A percentile compares a stretch with the other conserved stretches of the same genome.
Conservation (phyloP, 192 early-diverging fungal genomes). For the Pilobolus umbonatus region DNA sequence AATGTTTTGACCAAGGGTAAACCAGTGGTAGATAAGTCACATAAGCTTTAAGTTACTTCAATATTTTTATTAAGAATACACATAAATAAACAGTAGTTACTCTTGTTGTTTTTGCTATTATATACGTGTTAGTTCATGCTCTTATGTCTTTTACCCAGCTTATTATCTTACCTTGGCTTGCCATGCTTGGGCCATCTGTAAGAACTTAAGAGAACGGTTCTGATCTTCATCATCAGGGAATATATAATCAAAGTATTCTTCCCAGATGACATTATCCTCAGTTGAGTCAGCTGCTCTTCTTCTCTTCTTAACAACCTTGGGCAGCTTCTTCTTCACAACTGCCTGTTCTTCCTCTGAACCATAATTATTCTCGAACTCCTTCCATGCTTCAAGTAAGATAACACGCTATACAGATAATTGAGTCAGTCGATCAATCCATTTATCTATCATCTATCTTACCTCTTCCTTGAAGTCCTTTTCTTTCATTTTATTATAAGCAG, state of each 20-base stretch:
- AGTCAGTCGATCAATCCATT: too few relatives aligned
- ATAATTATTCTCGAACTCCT: conserved; percentile 70
- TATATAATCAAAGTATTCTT: conserved; percentile 99
- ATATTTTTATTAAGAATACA: not conserved
- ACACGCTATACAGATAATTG: conserved; percentile 48
- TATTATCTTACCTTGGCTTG: conserved; percentile 25
- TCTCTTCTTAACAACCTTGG: conserved; percentile 88
- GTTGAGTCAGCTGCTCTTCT: conserved; percentile 59
- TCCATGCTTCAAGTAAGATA: conserved; percentile 89
- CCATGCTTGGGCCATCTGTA: conserved; percentile 91
- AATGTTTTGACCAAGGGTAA: too few relatives aligned
- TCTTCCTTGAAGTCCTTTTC: conserved; percentile 77
- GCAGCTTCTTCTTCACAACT: conserved; percentile 73
- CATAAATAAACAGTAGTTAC: not conserved
- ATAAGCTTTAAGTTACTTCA: not conserved
- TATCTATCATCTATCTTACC: conserved; percentile 27
- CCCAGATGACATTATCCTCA: conserved; percentile 63
- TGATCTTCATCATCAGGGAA: conserved; percentile 95
- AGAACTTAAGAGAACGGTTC: conserved; percentile 81
- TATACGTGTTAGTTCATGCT: not conserved
- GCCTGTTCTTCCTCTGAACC: conserved; percentile 48
- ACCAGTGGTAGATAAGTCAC: conserved; percentile 2
- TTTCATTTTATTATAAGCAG: conserved; percentile 68
- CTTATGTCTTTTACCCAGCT: not conserved
- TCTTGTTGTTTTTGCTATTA: conserved; percentile 8